Evolutionary conservation across 2,329 filamentous ascomycete genomes (phyloP).

Genomic region (Penicillium sp.): DNA sequence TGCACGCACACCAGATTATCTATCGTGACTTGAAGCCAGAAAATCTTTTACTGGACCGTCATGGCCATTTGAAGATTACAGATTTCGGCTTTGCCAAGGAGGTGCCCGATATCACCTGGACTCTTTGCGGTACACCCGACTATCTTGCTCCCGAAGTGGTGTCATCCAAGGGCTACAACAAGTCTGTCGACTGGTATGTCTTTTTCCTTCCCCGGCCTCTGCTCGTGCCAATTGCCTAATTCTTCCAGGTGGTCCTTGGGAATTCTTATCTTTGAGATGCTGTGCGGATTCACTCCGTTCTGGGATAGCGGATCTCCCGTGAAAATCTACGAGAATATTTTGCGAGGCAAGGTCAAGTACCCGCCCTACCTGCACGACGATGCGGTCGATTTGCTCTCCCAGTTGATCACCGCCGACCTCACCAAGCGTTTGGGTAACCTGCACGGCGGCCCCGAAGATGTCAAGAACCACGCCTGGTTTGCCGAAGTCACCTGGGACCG

Average conservation of each 20-base stretch:
- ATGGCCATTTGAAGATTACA: constrained; percentile 93
- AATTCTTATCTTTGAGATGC: constrained; percentile 98
- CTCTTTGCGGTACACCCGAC: constrained; percentile 92
- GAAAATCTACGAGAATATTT: constrained; percentile 99
- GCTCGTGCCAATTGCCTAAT: constrained; percentile 3
- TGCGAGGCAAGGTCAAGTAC: constrained; percentile 93
- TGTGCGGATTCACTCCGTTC: constrained; percentile 97
- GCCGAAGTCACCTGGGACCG: constrained; percentile 97
- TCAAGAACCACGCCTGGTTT: constrained; percentile 96
- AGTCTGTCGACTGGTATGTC: constrained; percentile 93
- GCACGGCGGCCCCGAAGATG: constrained; percentile 82
- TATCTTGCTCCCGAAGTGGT: constrained; percentile 97
- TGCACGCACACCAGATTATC: constrained; percentile 92
- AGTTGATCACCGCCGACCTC: constrained; percentile 88
- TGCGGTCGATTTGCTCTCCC: constrained; percentile 84
- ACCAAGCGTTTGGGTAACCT: constrained; percentile 94
- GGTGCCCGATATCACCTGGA: constrained; percentile 98
- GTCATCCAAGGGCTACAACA: constrained; percentile 99
- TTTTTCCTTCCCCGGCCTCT: constrained; percentile 20
- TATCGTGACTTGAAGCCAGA: constrained; percentile 97
- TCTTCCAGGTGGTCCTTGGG: constrained; percentile 85
- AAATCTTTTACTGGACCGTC: constrained; percentile 83
- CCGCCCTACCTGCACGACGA: constrained; percentile 92
- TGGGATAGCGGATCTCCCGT: constrained; percentile 97
- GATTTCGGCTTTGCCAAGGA: constrained; percentile 99